Evolutionary conservation across 2,329 filamentous ascomycete genomes (phyloP).

Genomic region (Ceratocystis lukuohia): DNA sequence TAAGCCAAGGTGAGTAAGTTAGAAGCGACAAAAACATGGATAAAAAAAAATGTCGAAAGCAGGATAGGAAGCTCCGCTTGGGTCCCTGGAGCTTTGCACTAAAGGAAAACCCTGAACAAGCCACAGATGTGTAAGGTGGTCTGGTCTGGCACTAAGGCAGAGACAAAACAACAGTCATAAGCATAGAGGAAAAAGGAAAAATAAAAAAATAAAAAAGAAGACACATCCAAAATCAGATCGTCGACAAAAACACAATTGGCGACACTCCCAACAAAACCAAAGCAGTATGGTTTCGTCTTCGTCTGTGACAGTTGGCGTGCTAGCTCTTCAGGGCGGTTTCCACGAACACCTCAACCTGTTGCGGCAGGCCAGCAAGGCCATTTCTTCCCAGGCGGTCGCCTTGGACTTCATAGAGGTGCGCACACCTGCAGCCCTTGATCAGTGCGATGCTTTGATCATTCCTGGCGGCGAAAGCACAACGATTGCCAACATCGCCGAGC

Average conservation of each 20-base stretch:
- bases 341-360: conserved; percentile 73
- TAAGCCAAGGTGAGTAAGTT: not conserved
- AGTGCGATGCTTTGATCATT: conserved; percentile 73
- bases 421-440: conserved; percentile 53
- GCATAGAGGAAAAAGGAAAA: too few relatives aligned
- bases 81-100: not conserved
- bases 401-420: conserved; percentile 66
- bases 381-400: conserved; percentile 26
- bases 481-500: conserved; percentile 73
- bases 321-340: conserved; percentile 84
- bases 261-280: not conserved
- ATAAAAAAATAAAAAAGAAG: not conserved
- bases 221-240: not conserved
- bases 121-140: too few relatives aligned
- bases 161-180: too few relatives aligned
- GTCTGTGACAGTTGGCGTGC: conserved; percentile 42
- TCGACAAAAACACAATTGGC: not conserved
- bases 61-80: conserved; percentile 9
- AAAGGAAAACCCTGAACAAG: not conserved
- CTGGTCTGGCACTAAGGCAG: too few relatives aligned
- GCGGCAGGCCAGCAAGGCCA: conserved; percentile 46
- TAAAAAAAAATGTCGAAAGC: not conserved
- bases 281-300: conserved; percentile 21
- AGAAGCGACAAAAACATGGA: not conserved
- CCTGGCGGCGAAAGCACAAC: conserved; percentile 93